Evolutionary conservation across 805 yeast species (phyloP), one percentile per base, ranked within the genome.

Genomic region (Ogataea corticis): DNA sequence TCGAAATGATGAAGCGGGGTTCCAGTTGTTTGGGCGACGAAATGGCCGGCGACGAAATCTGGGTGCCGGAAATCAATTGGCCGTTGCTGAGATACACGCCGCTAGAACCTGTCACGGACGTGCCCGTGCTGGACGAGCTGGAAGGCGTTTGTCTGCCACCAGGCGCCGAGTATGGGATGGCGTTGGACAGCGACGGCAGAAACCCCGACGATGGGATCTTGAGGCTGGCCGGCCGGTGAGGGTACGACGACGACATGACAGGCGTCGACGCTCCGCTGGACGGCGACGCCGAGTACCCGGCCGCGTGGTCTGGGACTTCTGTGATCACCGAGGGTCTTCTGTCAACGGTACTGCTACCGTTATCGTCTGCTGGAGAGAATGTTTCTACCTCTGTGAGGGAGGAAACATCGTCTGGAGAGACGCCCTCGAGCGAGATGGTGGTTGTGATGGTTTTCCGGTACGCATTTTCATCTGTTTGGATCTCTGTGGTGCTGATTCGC

Each of bases 1-100:
- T 81, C 10, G 95, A 86, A 32, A 90, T 85, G 40, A 90, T 81
- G 60, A 90, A 89, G 34, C 96, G 74, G 13, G 95, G 86, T 60
- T 89, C 97, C n/a, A 90, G 82, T 27, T 81, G 75, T 13, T 74
- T 70, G 15, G 79, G 67, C 33, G 70, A 60, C 5, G 79, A 63
- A 5, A 85, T 85, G 42, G 75, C 77, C 3, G 94, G 94, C 0
- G 91, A 84, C 43, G 81, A 82, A 45, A 86, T 80, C 48, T 82
- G 80, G 45, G 80, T 83, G 11, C 88, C 82, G 18, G 72, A 70
- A 45, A 79, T 79, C 7, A 77, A 68, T 53, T 78, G 82, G 16
- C 83, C 85, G 56, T 79, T 78, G 9, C 80, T 69, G 38, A 77
- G 61, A 51, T 74, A 73, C 33, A 46, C 45, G 14, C 32, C 45